Conservation (phyloP, 2,329 filamentous ascomycete genomes). For the Sarocladium strictum region DNA sequence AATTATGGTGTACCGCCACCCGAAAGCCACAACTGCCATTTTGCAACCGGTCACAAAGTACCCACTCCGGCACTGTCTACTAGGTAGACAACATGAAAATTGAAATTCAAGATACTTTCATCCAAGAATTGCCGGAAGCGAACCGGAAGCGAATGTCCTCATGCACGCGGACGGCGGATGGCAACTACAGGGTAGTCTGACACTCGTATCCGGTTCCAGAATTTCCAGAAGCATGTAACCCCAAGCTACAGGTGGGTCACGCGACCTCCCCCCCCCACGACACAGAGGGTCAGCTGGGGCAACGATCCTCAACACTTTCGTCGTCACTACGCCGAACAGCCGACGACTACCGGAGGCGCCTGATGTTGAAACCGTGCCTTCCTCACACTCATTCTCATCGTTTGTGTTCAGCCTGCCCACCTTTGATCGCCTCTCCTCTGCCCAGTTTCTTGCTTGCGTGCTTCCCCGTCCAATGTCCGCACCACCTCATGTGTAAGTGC, state of each 20-base stretch:
- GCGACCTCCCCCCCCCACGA: background rate
- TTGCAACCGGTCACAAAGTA: too few species aligned
- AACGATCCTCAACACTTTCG: constrained; percentile 9
- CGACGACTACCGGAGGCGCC: background rate
- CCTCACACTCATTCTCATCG: background rate
- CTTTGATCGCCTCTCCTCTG: background rate
- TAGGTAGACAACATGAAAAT: too few species aligned
- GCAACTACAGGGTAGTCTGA: too few species aligned
- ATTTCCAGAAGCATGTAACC: too few species aligned
- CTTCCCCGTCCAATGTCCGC: constrained; percentile 4
- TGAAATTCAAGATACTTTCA: too few species aligned
- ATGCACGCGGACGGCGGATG: too few species aligned
- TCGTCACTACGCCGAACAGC: background rate
- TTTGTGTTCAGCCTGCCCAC: background rate
- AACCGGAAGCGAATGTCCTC: too few species aligned
- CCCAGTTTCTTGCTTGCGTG: background rate
- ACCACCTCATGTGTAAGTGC: constrained; percentile 10
- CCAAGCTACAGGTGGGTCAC: background rate
- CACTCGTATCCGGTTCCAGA: background rate
- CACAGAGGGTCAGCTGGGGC: background rate
- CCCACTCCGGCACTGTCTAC: too few species aligned
- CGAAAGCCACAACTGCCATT: too few species aligned
- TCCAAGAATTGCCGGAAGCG: too few species aligned
- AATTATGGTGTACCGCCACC: too few species aligned
- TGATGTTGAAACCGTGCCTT: background rate